A percentile compares a stretch with the other conserved stretches of the same genome.
These are phyloP conservation scores for Crocinoboletus sp. DNA, from an alignment of 1,284 basidiomycete genomes.

Conservation along the genomic window DNA sequence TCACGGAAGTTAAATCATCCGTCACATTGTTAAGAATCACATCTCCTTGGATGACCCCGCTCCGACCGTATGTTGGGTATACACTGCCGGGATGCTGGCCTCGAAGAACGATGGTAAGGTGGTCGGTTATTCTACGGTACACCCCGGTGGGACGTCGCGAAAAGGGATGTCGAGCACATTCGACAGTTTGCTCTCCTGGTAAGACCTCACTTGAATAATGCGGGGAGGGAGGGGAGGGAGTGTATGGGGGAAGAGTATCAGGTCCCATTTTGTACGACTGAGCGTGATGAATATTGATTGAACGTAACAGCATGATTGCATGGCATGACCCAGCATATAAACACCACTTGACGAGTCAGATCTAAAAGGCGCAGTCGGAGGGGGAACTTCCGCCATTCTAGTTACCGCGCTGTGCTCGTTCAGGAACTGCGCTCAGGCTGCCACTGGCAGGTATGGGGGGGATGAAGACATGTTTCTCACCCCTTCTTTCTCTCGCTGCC, in stretches of 20 bases:
- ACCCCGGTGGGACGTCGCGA: slow-evolving; percentile 14
- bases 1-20: slow-evolving; percentile 17
- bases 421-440: no score
- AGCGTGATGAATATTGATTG: neutral
- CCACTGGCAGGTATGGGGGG: no score
- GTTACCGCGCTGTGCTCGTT: neutral
- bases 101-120: slow-evolving; percentile 23
- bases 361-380: neutral
- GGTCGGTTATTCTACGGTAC: slow-evolving; percentile 32
- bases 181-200: slow-evolving; percentile 27
- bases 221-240: slow-evolving; percentile 24
- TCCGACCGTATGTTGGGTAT: slow-evolving; percentile 23
- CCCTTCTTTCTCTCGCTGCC: no score
- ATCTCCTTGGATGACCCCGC: slow-evolving; percentile 23
- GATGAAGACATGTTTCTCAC: no score
- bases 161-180: slow-evolving; percentile 7
- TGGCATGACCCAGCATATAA: slow-evolving; percentile 2
- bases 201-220: slow-evolving; percentile 23
- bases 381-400: no score
- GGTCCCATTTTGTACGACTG: slow-evolving; percentile 12
- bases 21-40: slow-evolving; percentile 14
- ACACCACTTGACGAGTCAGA: neutral
- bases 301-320: neutral
- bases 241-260: slow-evolving; percentile 19
- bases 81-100: slow-evolving; percentile 22